Evolutionary conservation across 352 stramenopile species (phyloP).

Genomic region (Pythium periplocum): DNA sequence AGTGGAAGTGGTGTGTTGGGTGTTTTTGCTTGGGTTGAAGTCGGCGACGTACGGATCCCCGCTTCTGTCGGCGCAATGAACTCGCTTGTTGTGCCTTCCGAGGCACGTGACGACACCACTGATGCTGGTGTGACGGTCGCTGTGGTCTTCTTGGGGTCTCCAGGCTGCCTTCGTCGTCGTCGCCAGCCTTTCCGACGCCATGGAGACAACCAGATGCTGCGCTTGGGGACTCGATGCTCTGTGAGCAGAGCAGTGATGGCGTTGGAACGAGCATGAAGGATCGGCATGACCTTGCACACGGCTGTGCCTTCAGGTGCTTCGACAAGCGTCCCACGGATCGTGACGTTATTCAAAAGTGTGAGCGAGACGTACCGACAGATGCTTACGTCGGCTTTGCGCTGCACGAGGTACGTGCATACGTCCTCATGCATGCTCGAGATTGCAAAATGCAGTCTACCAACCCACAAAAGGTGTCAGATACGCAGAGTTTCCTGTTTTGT

Average conservation of each 20-base stretch:
- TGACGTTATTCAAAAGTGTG: conserved; percentile 41
- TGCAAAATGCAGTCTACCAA: conserved; percentile 63
- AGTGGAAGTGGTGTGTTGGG: conserved; percentile 1
- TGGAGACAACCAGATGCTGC: conserved; percentile 16
- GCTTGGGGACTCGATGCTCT: neutral
- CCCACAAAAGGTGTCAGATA: neutral
- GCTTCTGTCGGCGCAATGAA: neutral
- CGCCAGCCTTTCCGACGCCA: conserved; percentile 3
- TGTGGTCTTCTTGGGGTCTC: neutral
- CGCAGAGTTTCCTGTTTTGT: neutral
- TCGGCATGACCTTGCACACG: conserved; percentile 56
- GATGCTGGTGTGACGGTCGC: neutral
- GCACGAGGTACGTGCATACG: conserved; percentile 60
- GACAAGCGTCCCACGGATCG: conserved; percentile 54
- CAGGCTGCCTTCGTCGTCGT: neutral
- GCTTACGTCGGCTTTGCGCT: conserved; percentile 55
- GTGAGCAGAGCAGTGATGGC: conserved; percentile 7
- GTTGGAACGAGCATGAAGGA: conserved; percentile 37
- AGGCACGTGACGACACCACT: no score
- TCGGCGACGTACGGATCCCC: neutral
- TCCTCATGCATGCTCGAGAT: conserved; percentile 70
- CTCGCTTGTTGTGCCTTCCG: neutral
- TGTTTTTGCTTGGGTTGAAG: neutral
- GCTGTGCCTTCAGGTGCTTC: conserved; percentile 39
- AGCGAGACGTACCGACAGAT: conserved; percentile 58